These are phyloP conservation scores for Euphorbia neoarborescens DNA, from an alignment of 441 rosid species.

Conservation along the genomic window DNA sequence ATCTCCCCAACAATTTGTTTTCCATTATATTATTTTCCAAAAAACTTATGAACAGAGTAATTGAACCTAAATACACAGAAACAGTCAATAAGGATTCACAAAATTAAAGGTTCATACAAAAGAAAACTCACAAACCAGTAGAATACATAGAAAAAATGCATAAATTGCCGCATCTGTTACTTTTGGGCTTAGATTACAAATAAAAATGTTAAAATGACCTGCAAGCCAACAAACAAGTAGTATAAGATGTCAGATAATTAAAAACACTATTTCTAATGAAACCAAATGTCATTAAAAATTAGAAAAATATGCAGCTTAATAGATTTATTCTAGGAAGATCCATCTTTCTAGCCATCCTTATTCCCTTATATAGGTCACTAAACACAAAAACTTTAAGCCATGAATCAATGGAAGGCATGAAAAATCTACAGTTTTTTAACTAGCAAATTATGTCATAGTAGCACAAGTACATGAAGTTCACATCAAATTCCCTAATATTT, in stretches of 20 bases:
- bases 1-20: too few relatives aligned
- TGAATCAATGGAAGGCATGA: slow-evolving; percentile 17
- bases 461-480: neutral
- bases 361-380: slow-evolving; percentile 85
- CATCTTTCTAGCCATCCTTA: slow-evolving; percentile 56
- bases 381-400: slow-evolving; percentile 1
- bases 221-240: slow-evolving; percentile 10
- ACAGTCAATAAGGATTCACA: neutral
- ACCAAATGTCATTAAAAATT: neutral
- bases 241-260: neutral
- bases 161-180: slow-evolving; percentile 76
- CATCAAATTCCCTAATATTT: neutral
- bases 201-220: slow-evolving; percentile 79
- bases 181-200: slow-evolving; percentile 89
- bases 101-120: neutral
- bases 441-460: neutral
- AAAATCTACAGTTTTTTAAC: slow-evolving; percentile 1
- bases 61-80: too few relatives aligned
- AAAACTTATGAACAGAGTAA: too few relatives aligned
- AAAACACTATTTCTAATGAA: neutral
- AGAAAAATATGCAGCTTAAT: neutral
- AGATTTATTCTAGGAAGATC: slow-evolving; percentile 52
- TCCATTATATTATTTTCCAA: too few relatives aligned
- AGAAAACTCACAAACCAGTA: slow-evolving; percentile 61
- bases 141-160: slow-evolving; percentile 52